A percentile compares a stretch with the other conserved stretches of the same genome.
Evolutionary conservation across 257 asterid species (phyloP).

Genomic region (Przewalskia tangutica): DNA sequence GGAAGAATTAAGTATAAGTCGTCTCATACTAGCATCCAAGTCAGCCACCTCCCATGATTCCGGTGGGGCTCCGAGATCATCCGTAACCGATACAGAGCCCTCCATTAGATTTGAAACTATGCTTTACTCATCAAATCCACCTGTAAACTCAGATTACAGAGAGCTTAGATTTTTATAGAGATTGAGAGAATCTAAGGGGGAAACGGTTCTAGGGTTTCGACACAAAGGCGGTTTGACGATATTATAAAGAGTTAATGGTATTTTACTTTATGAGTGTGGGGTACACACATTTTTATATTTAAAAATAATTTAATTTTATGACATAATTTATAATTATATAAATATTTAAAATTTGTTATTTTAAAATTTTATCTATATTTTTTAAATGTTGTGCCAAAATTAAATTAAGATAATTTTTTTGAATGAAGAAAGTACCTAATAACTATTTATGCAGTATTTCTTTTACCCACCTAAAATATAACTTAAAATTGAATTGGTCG

Average conservation of each 20-base stretch:
- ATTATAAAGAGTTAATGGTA: not conserved
- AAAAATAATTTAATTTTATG: too few relatives aligned
- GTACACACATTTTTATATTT: too few relatives aligned
- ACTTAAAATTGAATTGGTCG: too few relatives aligned
- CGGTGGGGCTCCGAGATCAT: constrained; percentile 58
- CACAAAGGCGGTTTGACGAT: constrained; percentile 46
- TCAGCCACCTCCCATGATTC: constrained; percentile 99
- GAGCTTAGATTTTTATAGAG: constrained; percentile 30
- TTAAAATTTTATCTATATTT: too few relatives aligned
- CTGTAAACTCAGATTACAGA: not conserved
- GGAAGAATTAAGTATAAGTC: constrained; percentile 53
- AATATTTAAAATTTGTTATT: too few relatives aligned
- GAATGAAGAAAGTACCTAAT: too few relatives aligned
- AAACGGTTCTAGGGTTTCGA: constrained; percentile 17
- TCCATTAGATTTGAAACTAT: constrained; percentile 38
- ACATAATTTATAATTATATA: too few relatives aligned
- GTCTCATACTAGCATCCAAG: constrained; percentile 78
- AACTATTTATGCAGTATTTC: too few relatives aligned
- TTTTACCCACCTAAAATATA: too few relatives aligned
- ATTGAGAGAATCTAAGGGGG: not conserved
- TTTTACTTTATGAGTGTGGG: too few relatives aligned
- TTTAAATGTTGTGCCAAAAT: too few relatives aligned
- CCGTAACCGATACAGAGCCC: constrained; percentile 51
- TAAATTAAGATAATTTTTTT: too few relatives aligned
- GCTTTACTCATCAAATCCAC: constrained; percentile 34